These are phyloP conservation scores for Phaeosphaeriaceae sp. DNA, from an alignment of 2,329 filamentous ascomycete species.

Conservation along the genomic window DNA sequence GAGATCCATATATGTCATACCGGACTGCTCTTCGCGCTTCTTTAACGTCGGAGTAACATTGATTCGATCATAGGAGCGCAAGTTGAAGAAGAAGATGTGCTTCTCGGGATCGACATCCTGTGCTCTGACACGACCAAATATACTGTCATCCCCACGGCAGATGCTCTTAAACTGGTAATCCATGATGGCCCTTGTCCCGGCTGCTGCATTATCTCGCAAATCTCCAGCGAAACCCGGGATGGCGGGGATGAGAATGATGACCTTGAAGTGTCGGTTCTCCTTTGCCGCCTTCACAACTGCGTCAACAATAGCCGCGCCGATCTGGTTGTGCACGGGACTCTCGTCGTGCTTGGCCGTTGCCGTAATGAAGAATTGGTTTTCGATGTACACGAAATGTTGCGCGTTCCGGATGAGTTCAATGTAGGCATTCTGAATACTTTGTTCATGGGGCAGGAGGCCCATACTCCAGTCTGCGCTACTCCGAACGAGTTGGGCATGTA, in stretches of 20 bases:
- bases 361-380: constrained; percentile 94
- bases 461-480: constrained; percentile 94
- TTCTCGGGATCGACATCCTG: constrained; percentile 78
- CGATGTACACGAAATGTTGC: constrained; percentile 94
- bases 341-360: constrained; percentile 86
- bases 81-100: constrained; percentile 92
- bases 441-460: constrained; percentile 78
- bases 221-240: constrained; percentile 96
- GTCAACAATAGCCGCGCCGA: constrained; percentile 89
- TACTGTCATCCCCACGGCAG: constrained; percentile 87
- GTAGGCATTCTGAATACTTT: constrained; percentile 89
- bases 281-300: constrained; percentile 82
- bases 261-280: constrained; percentile 84
- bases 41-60: constrained; percentile 80
- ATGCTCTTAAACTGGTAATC: constrained; percentile 99
- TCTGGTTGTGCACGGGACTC: constrained; percentile 82
- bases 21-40: constrained; percentile 80
- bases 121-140: constrained; percentile 78
- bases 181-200: constrained; percentile 90
- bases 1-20: constrained; percentile 83
- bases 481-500: constrained; percentile 85
- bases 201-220: constrained; percentile 80
- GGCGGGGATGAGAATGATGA: constrained; percentile 89
- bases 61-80: constrained; percentile 90
- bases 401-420: constrained; percentile 84